Conservation (phyloP, 768 basidiomycete genomes). For the Coprinopsis strossmayeri region DNA sequence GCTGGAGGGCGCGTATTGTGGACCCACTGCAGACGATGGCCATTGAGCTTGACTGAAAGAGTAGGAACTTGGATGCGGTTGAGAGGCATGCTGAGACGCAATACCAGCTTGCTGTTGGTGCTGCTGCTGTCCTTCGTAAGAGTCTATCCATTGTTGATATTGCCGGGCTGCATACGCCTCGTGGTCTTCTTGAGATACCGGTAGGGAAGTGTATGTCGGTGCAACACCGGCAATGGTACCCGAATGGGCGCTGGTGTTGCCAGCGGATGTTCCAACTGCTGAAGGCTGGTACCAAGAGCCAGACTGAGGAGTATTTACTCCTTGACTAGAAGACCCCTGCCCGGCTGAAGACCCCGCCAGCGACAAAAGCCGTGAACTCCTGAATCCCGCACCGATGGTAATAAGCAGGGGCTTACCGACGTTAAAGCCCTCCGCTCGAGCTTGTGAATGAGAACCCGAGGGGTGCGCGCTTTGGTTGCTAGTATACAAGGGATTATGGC, state of each 20-base stretch:
- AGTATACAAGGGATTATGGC: constrained; percentile 19
- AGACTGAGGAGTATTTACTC: too few relatives aligned
- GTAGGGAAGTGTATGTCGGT: constrained; percentile 1
- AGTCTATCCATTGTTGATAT: constrained; percentile 37
- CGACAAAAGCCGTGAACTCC: too few relatives aligned
- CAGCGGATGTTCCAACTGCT: too few relatives aligned
- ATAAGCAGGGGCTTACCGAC: constrained; percentile 17
- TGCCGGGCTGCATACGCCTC: constrained; percentile 22
- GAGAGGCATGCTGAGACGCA: constrained; percentile 12
- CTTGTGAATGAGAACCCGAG: constrained; percentile 17
- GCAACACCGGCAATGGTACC: too few relatives aligned
- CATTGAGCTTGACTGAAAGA: too few relatives aligned
- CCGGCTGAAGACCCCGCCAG: too few relatives aligned
- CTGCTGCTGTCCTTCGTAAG: constrained; percentile 22
- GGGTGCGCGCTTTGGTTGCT: constrained; percentile 17
- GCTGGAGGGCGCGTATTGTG: too few relatives aligned
- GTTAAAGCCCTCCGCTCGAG: constrained; percentile 15
- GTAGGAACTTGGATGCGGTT: too few relatives aligned
- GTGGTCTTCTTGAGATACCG: constrained; percentile 21
- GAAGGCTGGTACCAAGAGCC: too few relatives aligned
- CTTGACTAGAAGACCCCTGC: too few relatives aligned
- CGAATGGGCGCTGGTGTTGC: too few relatives aligned
- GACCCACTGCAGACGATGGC: too few relatives aligned
- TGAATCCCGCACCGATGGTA: background rate
- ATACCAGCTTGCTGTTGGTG: constrained; percentile 9